Percentiles rank a stretch among this genome's conserved stretches.
phyloP scores from a whole-genome alignment of 176 grass and related monocot species.

The Otatea glauca region DNA sequence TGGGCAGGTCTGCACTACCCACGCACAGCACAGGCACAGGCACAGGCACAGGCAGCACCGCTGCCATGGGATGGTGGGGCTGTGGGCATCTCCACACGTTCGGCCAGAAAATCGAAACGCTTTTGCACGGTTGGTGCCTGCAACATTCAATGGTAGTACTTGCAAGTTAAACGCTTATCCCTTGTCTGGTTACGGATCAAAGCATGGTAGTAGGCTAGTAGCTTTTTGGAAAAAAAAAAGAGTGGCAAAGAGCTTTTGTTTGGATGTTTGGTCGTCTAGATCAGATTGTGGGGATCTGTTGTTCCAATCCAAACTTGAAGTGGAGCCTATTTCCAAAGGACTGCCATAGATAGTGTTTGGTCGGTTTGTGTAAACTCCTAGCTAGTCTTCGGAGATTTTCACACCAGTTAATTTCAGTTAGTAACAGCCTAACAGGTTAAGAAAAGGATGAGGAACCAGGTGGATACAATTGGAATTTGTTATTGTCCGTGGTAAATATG shows the following conservation, averaged over 20 bases:
- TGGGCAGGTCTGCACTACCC: not conserved
- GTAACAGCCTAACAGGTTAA: not conserved
- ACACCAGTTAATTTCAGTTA: not conserved
- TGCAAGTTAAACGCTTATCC: not conserved
- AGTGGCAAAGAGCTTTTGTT: not conserved
- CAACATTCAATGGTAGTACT: not conserved
- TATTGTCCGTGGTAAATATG: no score
- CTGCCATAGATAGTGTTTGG: not conserved
- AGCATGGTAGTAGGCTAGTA: no score
- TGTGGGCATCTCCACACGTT: not conserved
- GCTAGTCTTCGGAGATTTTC: not conserved
- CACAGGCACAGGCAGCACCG: not conserved
- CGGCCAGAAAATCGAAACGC: not conserved
- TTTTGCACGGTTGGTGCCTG: constrained; percentile 6
- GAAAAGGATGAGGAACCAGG: not conserved
- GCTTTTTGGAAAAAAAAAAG: not conserved
- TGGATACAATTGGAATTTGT: not conserved
- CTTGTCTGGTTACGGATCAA: not conserved
- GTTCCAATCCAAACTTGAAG: not conserved
- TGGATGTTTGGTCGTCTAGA: not conserved
- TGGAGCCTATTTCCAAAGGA: not conserved
- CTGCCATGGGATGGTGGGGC: not conserved
- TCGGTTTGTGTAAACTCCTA: not conserved
- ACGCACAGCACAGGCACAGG: no score
- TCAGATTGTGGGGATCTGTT: not conserved